Evolutionary conservation across 1,139 yeast genomes (phyloP).

Genomic region (Zygosaccharomyces sapae): DNA sequence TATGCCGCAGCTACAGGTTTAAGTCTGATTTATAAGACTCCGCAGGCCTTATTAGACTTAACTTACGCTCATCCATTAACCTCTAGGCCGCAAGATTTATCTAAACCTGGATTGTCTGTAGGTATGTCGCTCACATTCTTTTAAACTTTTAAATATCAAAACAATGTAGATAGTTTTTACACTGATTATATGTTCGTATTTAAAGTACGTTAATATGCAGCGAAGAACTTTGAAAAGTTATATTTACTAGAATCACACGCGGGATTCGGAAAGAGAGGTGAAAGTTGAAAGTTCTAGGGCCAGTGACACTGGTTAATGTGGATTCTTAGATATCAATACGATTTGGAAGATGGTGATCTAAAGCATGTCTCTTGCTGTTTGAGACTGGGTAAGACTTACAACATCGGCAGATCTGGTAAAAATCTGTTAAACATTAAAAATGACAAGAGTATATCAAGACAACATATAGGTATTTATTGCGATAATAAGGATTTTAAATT

Average conservation of each 20-base stretch:
- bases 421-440: constrained; percentile 27
- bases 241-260: neutral
- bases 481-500: constrained; percentile 7
- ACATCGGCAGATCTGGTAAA: constrained; percentile 34
- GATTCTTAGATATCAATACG: constrained; percentile 27
- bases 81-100: constrained; percentile 28
- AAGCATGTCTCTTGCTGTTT: constrained; percentile 22
- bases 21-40: constrained; percentile 34
- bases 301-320: constrained; percentile 22
- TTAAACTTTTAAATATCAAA: constrained; percentile 6
- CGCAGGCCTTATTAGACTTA: constrained; percentile 33
- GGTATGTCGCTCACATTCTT: constrained; percentile 34
- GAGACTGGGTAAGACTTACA: constrained; percentile 13
- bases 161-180: constrained; percentile 1
- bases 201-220: neutral
- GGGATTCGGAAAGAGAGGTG: neutral
- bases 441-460: constrained; percentile 35
- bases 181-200: neutral
- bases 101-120: constrained; percentile 36
- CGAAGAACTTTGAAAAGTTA: neutral
- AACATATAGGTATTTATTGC: constrained; percentile 28
- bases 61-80: constrained; percentile 37
- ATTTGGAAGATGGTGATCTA: constrained; percentile 18
- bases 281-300: neutral
- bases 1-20: constrained; percentile 35